Base-by-base conservation (phyloP, 257 asterid species). In the Solanum medicagineum region DNA sequence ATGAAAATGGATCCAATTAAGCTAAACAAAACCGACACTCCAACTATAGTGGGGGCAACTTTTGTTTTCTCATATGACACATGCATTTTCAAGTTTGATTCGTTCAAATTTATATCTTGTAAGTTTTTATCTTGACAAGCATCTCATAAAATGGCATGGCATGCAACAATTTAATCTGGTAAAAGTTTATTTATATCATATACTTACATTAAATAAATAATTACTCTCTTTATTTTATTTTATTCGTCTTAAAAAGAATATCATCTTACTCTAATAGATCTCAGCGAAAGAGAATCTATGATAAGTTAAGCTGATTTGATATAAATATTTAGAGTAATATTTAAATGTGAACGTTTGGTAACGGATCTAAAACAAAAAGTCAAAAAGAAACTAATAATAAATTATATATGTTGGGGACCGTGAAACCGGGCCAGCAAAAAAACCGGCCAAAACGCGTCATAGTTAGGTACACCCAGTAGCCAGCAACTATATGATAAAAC, bases 201-300 rank as follows among this genome's bases (percentile, higher is more conserved):
- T 7, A 0, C 14, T 26, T 29, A 26, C 2, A 26, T 65, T 2
- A 26, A 14, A 65, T 29, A 65, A 65, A 65, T 65, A 65, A 1
- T 0, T 32, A 32, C 3, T 32, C 0, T 32, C 3, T 32, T 0
- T 32, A 3, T 32, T 0, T 3, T 0, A 32, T 3, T 32, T 32
- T 32, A 29, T 32, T 1, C 4, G 0, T 0, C 0, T 1, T 32
- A 32, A 2, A 32, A 3, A 32, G 0, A 32, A 32, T 32, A 3
- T 32, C 1, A 32, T 0, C 0, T 32, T 32, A 32, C 4, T 3
- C 4, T 32, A 32, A 32, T 32, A 0, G 0, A 32, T 32, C 0
- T 1, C 4, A 3, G n/a, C n/a, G n/a, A n/a, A n/a, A n/a, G n/a
- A n/a, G 3, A 2, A 2, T 2, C 13, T 26, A 63, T 4, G 4